phyloP scores from a whole-genome alignment of 2,329 filamentous ascomycete genomes.

The Aspergillus sp. region DNA sequence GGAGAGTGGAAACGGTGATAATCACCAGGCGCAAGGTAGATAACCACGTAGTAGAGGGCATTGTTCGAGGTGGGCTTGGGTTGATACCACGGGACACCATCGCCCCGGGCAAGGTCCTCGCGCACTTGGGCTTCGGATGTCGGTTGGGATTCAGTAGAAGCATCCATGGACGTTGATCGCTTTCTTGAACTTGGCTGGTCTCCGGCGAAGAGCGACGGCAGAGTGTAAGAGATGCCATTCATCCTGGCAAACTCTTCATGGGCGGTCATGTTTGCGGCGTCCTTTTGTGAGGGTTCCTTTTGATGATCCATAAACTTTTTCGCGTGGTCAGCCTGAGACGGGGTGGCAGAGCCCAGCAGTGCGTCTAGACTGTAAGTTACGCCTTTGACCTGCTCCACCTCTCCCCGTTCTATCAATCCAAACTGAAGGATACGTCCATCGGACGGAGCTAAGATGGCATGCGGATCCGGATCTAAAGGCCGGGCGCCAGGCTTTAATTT shows the following conservation, averaged over 20 bases:
- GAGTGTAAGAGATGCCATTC: conserved; percentile 93
- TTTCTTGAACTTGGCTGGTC: conserved; percentile 48
- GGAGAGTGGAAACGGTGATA: conserved; percentile 99
- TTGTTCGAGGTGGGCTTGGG: conserved; percentile 64
- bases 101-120: conserved; percentile 77
- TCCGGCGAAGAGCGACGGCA: conserved; percentile 85
- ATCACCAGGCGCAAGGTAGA: conserved; percentile 95
- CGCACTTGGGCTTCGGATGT: conserved; percentile 82
- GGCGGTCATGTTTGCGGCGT: conserved; percentile 69
- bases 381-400: conserved; percentile 98
- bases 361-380: conserved; percentile 98
- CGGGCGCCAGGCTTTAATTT: conserved; percentile 86
- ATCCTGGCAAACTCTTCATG: conserved; percentile 93
- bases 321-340: conserved; percentile 43
- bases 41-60: conserved; percentile 87
- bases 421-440: conserved; percentile 93
- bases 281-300: conserved; percentile 42
- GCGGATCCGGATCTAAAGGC: conserved; percentile 79
- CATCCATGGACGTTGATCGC: conserved; percentile 67
- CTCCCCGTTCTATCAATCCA: conserved; percentile 86
- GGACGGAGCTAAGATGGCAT: conserved; percentile 82
- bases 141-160: conserved; percentile 69
- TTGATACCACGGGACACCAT: conserved; percentile 68
- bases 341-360: conserved; percentile 71
- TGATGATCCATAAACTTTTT: conserved; percentile 41